Conservation (phyloP, 2,329 filamentous ascomycete species). For the Penicillium paneum region DNA sequence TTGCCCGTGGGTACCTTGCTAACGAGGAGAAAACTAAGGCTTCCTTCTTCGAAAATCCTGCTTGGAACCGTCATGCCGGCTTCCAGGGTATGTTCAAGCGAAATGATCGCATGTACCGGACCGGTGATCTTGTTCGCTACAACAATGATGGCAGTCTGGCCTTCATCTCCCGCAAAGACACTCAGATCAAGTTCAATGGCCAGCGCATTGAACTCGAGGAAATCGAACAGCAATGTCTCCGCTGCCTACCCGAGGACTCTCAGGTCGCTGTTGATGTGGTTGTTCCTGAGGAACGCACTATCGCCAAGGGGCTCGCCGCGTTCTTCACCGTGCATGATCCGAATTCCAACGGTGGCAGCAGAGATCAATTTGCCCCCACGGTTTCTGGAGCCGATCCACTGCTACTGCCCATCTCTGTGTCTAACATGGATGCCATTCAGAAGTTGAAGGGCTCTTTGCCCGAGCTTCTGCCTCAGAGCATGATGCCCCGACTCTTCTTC, state of each 20-base stretch:
- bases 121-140: slow-evolving; percentile 39
- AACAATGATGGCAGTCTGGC: slow-evolving; percentile 33
- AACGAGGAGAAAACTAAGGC: slow-evolving; percentile 34
- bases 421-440: slow-evolving; percentile 23
- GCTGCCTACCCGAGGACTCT: slow-evolving; percentile 34
- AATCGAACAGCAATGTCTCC: slow-evolving; percentile 44
- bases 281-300: slow-evolving; percentile 28
- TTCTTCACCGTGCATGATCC: slow-evolving; percentile 32
- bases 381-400: slow-evolving; percentile 21
- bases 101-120: slow-evolving; percentile 36
- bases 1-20: slow-evolving; percentile 47
- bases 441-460: slow-evolving; percentile 27
- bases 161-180: slow-evolving; percentile 36
- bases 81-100: slow-evolving; percentile 23
- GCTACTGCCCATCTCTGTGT: slow-evolving; percentile 27
- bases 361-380: slow-evolving; percentile 16
- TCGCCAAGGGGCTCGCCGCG: slow-evolving; percentile 33
- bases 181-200: slow-evolving; percentile 43
- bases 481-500: slow-evolving; percentile 46
- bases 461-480: slow-evolving; percentile 38
- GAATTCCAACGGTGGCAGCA: slow-evolving; percentile 21
- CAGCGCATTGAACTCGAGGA: slow-evolving; percentile 47
- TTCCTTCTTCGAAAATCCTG: slow-evolving; percentile 35
- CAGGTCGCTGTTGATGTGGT: slow-evolving; percentile 47
- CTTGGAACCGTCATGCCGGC: slow-evolving; percentile 27